Base-by-base conservation (phyloP, 2,329 filamentous ascomycete species). In the Ophiobolus disseminans region DNA sequence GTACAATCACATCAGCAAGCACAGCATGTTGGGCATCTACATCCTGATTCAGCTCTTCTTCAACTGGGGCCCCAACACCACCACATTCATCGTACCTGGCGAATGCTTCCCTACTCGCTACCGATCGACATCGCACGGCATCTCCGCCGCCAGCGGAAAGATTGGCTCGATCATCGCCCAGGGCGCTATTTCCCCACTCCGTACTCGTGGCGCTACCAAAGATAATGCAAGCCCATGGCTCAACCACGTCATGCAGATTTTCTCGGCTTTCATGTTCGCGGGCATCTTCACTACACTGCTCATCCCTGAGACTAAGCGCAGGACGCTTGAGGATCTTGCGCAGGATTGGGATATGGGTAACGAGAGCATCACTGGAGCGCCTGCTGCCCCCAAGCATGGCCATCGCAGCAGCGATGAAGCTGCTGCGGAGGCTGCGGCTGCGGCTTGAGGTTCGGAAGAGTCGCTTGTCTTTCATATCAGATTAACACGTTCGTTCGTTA, bases 201-300 rank as follows among this genome's bases (percentile, higher is more conserved):
- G 75, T 17, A 81, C 79, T 10, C 81, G 81, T 21, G 87, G 85
- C 22, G 74, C 79, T 0, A 48, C 16, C 9, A 56, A 46, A 26
- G 28, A 19, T 3, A 70, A 76, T 13, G 78, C 80, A 0, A 77
- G 69, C 13, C 87, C 87, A 2, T 88, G 86, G 82, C 79, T 92
- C 53, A 82, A 88, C 71, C 85, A 88, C 45, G 81, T 92, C 37
- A 86, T 93, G 76, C 81, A 90, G 65, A 87, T 91, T 39, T 91
- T 89, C 71, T 87, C 88, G 0, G 79, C 89, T 9, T 91, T 92
- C 76, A 92, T 91, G 89, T 77, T 92, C 3, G 82, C 81, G 30
- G 89, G 89, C 47, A 81, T 83, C 30, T 75, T 90, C 40, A 83
- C 84, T 2, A 86, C 86, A 0, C 75, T 91, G 2, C 74, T 92